phyloP scores from a whole-genome alignment of 129 eudicot genomes.

The Centella asiatica region DNA sequence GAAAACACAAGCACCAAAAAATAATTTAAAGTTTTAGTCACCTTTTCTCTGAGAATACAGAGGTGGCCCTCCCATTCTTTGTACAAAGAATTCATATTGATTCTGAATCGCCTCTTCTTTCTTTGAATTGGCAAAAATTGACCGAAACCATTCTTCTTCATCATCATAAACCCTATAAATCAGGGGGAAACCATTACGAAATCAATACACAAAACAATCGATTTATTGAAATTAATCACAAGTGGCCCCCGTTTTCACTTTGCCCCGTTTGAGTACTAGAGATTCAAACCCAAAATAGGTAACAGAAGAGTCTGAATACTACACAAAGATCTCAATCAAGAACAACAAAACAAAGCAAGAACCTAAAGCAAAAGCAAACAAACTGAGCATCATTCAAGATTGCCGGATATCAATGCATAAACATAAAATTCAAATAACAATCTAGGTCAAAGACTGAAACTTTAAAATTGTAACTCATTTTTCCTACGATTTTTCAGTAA shows the following conservation, averaged over 20 bases:
- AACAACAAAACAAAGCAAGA: background rate
- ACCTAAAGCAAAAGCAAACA: background rate
- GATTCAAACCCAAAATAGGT: no score
- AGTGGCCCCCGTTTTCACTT: background rate
- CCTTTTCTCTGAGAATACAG: constrained; percentile 85
- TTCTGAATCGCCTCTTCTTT: constrained; percentile 95
- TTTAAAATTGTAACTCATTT: background rate
- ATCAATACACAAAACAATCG: constrained; percentile 9
- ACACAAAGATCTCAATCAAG: background rate
- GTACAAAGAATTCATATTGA: constrained; percentile 94
- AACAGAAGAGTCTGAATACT: background rate
- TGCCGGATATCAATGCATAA: background rate
- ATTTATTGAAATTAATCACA: constrained; percentile 3
- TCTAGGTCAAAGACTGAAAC: background rate
- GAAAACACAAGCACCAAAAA: constrained; percentile 1
- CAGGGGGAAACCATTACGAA: background rate
- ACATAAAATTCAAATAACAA: background rate
- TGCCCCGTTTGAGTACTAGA: background rate
- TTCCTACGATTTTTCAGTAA: background rate
- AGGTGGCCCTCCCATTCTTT: constrained; percentile 99
- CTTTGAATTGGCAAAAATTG: constrained; percentile 72
- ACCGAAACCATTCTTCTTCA: constrained; percentile 93
- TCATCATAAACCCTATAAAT: constrained; percentile 75
- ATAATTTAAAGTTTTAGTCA: constrained; percentile 10
- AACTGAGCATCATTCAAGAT: background rate